Evolutionary conservation across 192 early-diverging fungal species (phyloP).

Genomic region (Umbelopsis sp.): DNA sequence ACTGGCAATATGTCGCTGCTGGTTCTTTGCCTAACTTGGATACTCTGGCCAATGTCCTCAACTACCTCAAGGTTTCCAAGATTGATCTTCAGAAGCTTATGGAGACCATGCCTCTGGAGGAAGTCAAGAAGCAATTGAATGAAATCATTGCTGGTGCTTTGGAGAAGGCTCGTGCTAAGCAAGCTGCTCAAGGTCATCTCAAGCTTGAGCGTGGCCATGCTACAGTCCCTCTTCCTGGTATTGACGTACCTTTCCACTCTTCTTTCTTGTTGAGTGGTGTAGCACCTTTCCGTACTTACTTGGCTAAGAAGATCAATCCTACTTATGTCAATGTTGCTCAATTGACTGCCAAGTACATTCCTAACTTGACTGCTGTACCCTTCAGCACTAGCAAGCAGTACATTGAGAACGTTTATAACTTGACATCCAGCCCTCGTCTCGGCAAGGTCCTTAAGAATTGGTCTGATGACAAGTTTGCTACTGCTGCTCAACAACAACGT

Average conservation of each 20-base stretch:
- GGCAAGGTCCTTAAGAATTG: slow-evolving; percentile 78
- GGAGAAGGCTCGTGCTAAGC: slow-evolving; percentile 67
- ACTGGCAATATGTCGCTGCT: slow-evolving; percentile 94
- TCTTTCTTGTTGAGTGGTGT: slow-evolving; percentile 91
- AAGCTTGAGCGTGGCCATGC: slow-evolving; percentile 84
- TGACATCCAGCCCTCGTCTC: slow-evolving; percentile 77
- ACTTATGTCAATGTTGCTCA: slow-evolving; percentile 80
- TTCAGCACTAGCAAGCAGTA: slow-evolving; percentile 81
- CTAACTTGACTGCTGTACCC: slow-evolving; percentile 90
- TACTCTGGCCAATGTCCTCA: slow-evolving; percentile 78
- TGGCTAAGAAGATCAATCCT: slow-evolving; percentile 83
- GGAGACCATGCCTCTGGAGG: slow-evolving; percentile 81
- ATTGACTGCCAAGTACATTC: slow-evolving; percentile 88
- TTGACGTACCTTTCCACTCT: slow-evolving; percentile 98
- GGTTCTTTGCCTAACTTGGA: slow-evolving; percentile 84
- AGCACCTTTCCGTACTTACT: slow-evolving; percentile 86
- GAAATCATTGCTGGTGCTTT: slow-evolving; percentile 76
- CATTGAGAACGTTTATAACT: slow-evolving; percentile 67
- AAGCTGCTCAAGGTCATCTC: slow-evolving; percentile 61
- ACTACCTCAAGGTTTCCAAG: slow-evolving; percentile 85
- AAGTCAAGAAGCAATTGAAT: slow-evolving; percentile 79
- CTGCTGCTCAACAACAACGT: slow-evolving; percentile 82
- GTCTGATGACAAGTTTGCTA: slow-evolving; percentile 67
- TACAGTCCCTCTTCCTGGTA: slow-evolving; percentile 88
- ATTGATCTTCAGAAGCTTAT: slow-evolving; percentile 86